Percentiles rank a stretch among this genome's conserved stretches.
Evolutionary conservation across 441 rosid species (phyloP).

Genomic region (Brassica balearica): DNA sequence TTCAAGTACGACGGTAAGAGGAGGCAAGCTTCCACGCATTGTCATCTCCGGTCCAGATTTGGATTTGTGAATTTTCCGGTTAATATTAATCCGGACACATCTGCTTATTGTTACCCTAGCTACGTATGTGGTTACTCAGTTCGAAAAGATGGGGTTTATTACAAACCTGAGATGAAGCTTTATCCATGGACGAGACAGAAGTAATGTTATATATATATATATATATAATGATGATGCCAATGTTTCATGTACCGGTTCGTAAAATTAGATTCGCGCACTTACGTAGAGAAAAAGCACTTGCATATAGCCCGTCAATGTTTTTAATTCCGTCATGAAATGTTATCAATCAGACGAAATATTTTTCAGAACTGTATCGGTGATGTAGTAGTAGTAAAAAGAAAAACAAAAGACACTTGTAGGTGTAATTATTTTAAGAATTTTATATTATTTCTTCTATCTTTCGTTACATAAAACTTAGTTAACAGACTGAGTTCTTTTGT

Average conservation of each 20-base stretch:
- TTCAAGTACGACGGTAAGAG: constrained; percentile 38
- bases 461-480: neutral
- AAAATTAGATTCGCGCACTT: neutral
- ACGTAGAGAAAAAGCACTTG: too few species aligned
- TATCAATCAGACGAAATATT: too few species aligned
- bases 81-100: constrained; percentile 31
- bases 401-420: neutral
- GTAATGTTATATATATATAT: neutral
- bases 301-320: too few species aligned
- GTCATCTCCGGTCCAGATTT: constrained; percentile 40
- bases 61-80: constrained; percentile 41
- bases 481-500: neutral
- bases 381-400: too few species aligned
- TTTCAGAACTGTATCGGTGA: too few species aligned
- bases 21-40: constrained; percentile 26
- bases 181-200: constrained; percentile 27
- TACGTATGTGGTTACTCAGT: constrained; percentile 38
- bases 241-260: neutral
- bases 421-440: neutral
- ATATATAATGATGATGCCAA: neutral
- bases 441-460: neutral
- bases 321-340: too few species aligned
- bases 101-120: constrained; percentile 38
- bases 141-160: constrained; percentile 35
- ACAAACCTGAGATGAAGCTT: constrained; percentile 33